Evolutionary conservation across 2,329 filamentous ascomycete species (phyloP), one percentile per base, ranked within the genome.

Genomic region (Orbilia ellipsospora): DNA sequence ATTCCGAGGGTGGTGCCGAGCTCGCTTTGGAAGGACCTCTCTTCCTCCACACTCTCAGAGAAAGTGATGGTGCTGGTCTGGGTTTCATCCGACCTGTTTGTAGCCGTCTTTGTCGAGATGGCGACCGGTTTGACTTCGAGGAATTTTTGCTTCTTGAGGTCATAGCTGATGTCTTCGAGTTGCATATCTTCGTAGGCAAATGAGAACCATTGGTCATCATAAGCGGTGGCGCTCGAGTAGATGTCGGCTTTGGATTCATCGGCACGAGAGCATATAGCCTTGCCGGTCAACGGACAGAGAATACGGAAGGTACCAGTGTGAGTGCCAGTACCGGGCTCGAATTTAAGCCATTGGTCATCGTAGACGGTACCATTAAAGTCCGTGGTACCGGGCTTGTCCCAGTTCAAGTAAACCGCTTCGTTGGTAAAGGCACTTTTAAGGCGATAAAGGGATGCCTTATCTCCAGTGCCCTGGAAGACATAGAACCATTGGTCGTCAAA

Each of bases 101-200:
- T 12, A 44, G 55, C 55, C 1, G 7, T 20, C 55, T 44, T 59
- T 13, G 15, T 59, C 5, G 31, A 15, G 20, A 59, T 40, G 16
- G 31, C 15, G 10, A 59, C 55, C 1, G 31, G 55, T 20, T 15
- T 31, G 13, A 59, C 31, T 12, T 59, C 36, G 8, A 44, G 10
- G 12, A 44, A 40, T 10, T 59, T 59, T 7, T 40, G 15, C 2
- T 40, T 40, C 13, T 59, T 6, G 13, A 44, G 20, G 16, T 59
- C 31, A 44, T 59, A 59, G 1, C 10, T 44, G 36, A 59, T 44
- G 3, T 40, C 40, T 10, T 42, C 2, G 42, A 59, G 55, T 20
- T 44, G 28, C 55, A 59, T 42, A 12, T 59, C 55, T 23, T 59
- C 31, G 31, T 59, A 59, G n/a, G 13, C 55, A 18, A 59, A 44